phyloP scores from a whole-genome alignment of 192 early-diverging fungal genomes.

The Dissophora globulifera region DNA sequence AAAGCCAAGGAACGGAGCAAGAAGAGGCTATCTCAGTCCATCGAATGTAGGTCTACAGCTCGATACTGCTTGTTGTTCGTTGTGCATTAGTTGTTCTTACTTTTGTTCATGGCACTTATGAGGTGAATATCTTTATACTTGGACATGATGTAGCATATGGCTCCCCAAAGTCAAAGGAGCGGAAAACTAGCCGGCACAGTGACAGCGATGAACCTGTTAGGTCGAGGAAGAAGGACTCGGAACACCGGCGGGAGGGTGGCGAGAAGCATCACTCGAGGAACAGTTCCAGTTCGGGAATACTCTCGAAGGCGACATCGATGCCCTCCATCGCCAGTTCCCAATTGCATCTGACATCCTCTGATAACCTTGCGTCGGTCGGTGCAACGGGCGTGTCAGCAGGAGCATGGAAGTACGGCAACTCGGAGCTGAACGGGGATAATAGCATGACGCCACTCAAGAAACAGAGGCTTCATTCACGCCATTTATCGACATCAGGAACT shows the following conservation, averaged over 20 bases:
- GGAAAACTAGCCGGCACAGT: slow-evolving; percentile 36
- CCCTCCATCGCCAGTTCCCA: slow-evolving; percentile 14
- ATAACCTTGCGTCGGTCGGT: slow-evolving; percentile 1
- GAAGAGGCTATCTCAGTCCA: slow-evolving; percentile 25
- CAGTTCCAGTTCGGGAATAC: slow-evolving; percentile 1
- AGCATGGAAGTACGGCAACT: slow-evolving; percentile 4
- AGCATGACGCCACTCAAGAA: slow-evolving; percentile 15
- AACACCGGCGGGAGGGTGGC: slow-evolving; percentile 4
- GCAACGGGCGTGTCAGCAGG: background rate
- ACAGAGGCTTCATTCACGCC: slow-evolving; percentile 20
- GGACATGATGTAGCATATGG: slow-evolving; percentile 7
- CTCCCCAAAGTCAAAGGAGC: slow-evolving; percentile 37
- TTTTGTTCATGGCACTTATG: too few species aligned
- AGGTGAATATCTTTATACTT: background rate
- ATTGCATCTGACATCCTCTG: slow-evolving; percentile 1
- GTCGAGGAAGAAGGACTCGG: slow-evolving; percentile 21
- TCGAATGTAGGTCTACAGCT: slow-evolving; percentile 22
- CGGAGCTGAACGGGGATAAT: slow-evolving; percentile 4
- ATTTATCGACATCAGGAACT: slow-evolving; percentile 6
- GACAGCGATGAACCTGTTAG: slow-evolving; percentile 28
- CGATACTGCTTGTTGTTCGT: too few species aligned
- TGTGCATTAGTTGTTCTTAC: too few species aligned
- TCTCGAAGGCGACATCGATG: slow-evolving; percentile 31
- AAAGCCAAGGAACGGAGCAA: slow-evolving; percentile 53
- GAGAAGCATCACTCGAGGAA: slow-evolving; percentile 23